These are phyloP conservation scores for Kurtzmaniella cleridarum DNA, from an alignment of 805 yeast species.

Conservation along the genomic window DNA sequence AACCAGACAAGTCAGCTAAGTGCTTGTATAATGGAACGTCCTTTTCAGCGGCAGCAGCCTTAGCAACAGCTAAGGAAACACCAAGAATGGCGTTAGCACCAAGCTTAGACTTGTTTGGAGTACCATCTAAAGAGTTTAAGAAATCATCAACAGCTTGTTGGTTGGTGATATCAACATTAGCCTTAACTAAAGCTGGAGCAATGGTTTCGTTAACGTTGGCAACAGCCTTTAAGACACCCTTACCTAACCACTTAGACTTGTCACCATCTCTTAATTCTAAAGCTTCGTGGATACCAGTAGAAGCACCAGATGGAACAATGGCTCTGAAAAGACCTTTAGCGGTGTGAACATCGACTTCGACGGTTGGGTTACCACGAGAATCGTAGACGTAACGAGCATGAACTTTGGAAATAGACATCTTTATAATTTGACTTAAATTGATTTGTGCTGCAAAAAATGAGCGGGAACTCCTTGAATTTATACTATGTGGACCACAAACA, in stretches of 20 bases:
- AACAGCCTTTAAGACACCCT: slow-evolving; percentile 17
- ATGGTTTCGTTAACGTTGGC: slow-evolving; percentile 14
- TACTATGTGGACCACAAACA: slow-evolving; percentile 17
- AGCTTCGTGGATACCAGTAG: slow-evolving; percentile 18
- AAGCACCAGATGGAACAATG: slow-evolving; percentile 20
- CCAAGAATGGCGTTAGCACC: slow-evolving; percentile 21
- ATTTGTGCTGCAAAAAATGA: slow-evolving; percentile 2
- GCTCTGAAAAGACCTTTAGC: slow-evolving; percentile 14
- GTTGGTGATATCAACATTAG: slow-evolving; percentile 9
- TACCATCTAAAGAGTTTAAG: slow-evolving; percentile 13
- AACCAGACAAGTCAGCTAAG: slow-evolving; percentile 12
- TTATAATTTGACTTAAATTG: not conserved
- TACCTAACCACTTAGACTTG: slow-evolving; percentile 17
- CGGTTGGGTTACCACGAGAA: slow-evolving; percentile 21
- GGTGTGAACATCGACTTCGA: slow-evolving; percentile 16
- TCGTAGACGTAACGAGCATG: slow-evolving; percentile 16
- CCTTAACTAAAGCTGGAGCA: slow-evolving; percentile 14
- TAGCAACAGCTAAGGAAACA: slow-evolving; percentile 16
- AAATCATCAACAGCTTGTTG: slow-evolving; percentile 13
- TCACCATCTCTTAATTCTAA: slow-evolving; percentile 19
- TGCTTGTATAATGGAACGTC: slow-evolving; percentile 15
- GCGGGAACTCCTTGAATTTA: slow-evolving; percentile 3
- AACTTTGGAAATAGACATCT: slow-evolving; percentile 11
- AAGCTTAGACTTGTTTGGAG: slow-evolving; percentile 14
- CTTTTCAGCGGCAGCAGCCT: slow-evolving; percentile 17